A percentile compares a stretch with the other conserved stretches of the same genome.
These are phyloP conservation scores for Hericium erinaceus DNA, from an alignment of 768 basidiomycete genomes.

Conservation along the genomic window DNA sequence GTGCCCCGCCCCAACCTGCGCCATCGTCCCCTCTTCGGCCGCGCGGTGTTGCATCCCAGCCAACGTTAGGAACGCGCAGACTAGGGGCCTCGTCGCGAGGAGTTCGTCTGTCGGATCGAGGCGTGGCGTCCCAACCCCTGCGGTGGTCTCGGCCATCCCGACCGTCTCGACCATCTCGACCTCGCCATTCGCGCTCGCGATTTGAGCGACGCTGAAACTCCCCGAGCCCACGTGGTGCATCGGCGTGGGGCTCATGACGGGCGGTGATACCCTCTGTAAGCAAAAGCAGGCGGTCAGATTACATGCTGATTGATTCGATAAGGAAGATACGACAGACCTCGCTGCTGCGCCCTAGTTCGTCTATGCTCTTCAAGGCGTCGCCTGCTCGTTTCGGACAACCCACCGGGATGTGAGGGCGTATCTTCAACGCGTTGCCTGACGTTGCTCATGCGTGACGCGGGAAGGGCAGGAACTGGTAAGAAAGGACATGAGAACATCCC, in stretches of 20 bases:
- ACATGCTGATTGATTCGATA: too few relatives aligned
- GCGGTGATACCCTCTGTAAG: conserved; percentile 63
- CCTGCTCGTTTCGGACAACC: conserved; percentile 69
- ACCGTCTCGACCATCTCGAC: conserved; percentile 18
- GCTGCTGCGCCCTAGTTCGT: conserved; percentile 56
- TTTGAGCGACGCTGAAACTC: conserved; percentile 94
- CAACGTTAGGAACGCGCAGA: conserved; percentile 83
- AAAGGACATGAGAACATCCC: background rate
- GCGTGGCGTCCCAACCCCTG: conserved; percentile 49
- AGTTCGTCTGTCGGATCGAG: conserved; percentile 44
- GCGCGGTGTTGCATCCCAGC: conserved; percentile 91
- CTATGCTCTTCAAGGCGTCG: conserved; percentile 71
- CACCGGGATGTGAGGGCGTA: conserved; percentile 89
- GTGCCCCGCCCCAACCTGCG: conserved; percentile 53
- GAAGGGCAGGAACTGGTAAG: conserved; percentile 68
- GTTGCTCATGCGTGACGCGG: conserved; percentile 45
- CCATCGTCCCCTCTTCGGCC: conserved; percentile 37
- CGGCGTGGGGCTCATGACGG: conserved; percentile 40
- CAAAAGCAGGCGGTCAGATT: background rate
- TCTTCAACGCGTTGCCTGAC: conserved; percentile 74
- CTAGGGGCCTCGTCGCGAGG: conserved; percentile 59
- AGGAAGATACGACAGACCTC: conserved; percentile 32
- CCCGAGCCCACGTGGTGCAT: conserved; percentile 71
- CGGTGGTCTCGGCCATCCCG: conserved; percentile 25
- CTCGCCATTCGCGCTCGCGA: conserved; percentile 41